phyloP scores from a whole-genome alignment of 1,284 basidiomycete genomes.

The Rhodotorula sp. region DNA sequence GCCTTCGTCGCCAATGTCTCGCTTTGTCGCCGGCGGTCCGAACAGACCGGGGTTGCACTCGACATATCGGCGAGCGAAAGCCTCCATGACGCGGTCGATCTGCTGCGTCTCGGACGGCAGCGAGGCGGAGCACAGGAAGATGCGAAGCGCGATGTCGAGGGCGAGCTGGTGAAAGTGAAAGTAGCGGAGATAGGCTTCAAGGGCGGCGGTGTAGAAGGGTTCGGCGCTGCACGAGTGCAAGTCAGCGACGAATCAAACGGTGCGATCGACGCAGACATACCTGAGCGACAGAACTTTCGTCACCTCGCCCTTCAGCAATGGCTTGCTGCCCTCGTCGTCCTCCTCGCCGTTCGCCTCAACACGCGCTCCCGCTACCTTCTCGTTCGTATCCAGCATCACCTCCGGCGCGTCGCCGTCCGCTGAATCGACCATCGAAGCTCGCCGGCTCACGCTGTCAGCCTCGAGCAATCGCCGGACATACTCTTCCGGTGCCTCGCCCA shows the following conservation, averaged over 20 bases:
- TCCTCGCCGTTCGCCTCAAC: no score
- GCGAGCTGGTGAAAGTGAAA: conserved; percentile 79
- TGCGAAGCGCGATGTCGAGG: conserved; percentile 87
- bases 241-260: background rate
- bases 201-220: conserved; percentile 66
- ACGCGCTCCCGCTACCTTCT: conserved; percentile 59
- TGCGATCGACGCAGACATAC: conserved; percentile 52
- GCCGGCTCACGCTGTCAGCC: conserved; percentile 57
- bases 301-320: conserved; percentile 72
- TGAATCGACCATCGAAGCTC: conserved; percentile 45
- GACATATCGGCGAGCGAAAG: conserved; percentile 82
- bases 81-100: conserved; percentile 95
- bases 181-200: conserved; percentile 68
- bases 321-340: background rate
- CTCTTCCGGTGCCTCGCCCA: conserved; percentile 65
- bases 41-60: conserved; percentile 83
- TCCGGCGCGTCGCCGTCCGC: background rate
- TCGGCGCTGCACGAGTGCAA: conserved; percentile 59
- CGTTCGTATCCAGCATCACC: background rate
- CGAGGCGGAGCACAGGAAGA: conserved; percentile 84
- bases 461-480: conserved; percentile 66
- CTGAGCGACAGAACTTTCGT: conserved; percentile 75
- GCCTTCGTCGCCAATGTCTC: conserved; percentile 13
- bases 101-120: conserved; percentile 96
- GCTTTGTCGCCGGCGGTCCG: conserved; percentile 11